Base-by-base conservation (phyloP, 495 filamentous ascomycete species). In the Tuber microsphaerosporum region DNA sequence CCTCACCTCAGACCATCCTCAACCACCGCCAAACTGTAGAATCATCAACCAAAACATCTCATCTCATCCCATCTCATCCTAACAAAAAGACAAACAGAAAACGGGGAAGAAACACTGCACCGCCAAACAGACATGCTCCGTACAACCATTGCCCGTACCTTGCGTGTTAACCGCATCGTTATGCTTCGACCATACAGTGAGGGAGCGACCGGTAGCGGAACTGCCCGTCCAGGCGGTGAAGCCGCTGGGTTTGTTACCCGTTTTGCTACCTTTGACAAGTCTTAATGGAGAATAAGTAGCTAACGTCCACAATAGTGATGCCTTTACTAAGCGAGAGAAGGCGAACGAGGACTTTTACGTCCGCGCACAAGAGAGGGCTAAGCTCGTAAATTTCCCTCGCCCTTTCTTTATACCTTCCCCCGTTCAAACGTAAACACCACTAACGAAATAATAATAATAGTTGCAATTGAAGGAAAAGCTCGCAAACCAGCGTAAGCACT, bases 291-390 rank as follows among this genome's bases (percentile, higher is more conserved):
- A 76, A 39, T 41, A 31, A 65, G 42, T n/a, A 34, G 12, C 72
- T 71, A 39, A 72, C 17, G 10, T 46, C 12, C 6, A 42, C 20
- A n/a, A 68, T 44, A 76, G 94, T 76, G 95, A 99, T 83, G 87
- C 91, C 71, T 99, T 97, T 89, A 91, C 91, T 83, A 90, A 90
- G 83, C 93, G 95, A 80, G 95, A 99, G 86, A 90, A 90, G 77
- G 94, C 94, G 76, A 87, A 87, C 83, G 95, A 99, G 86, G 90
- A 92, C 83, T 88, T 88, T 77, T 91, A 92, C 86, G 92, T 99
- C 85, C 86, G 88, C 72, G 86, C 92, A 87, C 90, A 92, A 81
- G 95, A 99, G 88, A 86, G 89, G 84, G 88, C 91, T 85, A 97
- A 97, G 92, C 90, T 89, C 72, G 83, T 91, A 83, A 74, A 84